phyloP scores from a whole-genome alignment of 352 stramenopile genomes.

The Phytophthora pluvialis region DNA sequence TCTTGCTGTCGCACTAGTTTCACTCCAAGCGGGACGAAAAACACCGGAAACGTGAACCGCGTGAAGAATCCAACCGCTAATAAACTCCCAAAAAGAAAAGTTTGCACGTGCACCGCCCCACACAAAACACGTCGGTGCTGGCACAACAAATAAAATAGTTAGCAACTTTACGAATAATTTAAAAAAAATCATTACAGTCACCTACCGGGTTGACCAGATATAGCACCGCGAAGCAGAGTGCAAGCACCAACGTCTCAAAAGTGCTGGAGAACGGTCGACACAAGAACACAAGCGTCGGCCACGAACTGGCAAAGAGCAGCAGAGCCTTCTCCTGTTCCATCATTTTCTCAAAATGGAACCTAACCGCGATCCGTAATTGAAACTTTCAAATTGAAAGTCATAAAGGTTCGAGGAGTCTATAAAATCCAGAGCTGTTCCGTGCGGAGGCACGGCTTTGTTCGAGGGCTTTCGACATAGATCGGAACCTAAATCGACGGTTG shows the following conservation, averaged over 20 bases:
- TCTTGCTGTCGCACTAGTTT: constrained; percentile 71
- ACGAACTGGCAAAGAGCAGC: too few species aligned
- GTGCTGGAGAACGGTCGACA: constrained; percentile 88
- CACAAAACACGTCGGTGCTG: constrained; percentile 51
- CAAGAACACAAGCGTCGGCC: too few species aligned
- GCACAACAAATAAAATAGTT: constrained; percentile 3
- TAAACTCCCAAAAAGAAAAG: constrained; percentile 61
- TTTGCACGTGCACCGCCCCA: constrained; percentile 50
- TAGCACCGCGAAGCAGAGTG: constrained; percentile 59
- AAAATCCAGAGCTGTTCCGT: too few species aligned
- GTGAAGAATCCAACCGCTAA: constrained; percentile 78
- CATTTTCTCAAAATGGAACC: too few species aligned
- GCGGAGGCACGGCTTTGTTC: too few species aligned
- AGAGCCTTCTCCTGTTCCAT: too few species aligned
- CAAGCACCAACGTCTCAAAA: constrained; percentile 68
- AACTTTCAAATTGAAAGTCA: too few species aligned
- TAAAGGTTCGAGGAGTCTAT: too few species aligned
- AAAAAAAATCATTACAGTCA: constrained; percentile 12
- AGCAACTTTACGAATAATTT: constrained; percentile 4
- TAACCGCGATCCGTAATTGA: too few species aligned
- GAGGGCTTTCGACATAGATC: too few species aligned
- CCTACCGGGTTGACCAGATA: constrained; percentile 54
- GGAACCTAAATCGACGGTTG: too few species aligned
- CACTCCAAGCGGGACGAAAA: constrained; percentile 78
- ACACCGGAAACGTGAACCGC: constrained; percentile 84